These are phyloP conservation scores for Thalassiosira allenii DNA, from an alignment of 352 stramenopile species.

Conservation along the genomic window DNA sequence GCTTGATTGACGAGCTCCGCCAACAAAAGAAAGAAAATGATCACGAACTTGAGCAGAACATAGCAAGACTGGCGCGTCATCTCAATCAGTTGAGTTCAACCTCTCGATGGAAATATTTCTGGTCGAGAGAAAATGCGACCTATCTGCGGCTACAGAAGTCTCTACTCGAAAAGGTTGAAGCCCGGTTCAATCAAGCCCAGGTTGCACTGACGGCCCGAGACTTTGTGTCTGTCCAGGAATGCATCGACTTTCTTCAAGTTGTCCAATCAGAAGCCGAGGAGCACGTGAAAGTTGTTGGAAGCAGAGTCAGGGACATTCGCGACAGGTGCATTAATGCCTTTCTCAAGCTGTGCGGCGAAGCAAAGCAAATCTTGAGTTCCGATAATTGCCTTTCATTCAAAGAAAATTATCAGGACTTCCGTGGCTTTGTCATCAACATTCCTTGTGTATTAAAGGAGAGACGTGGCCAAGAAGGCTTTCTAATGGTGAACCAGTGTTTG, in stretches of 20 bases:
- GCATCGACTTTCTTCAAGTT: conserved; percentile 54
- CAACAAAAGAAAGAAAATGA: conserved; percentile 54
- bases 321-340: conserved; percentile 31
- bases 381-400: conserved; percentile 51
- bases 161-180: conserved; percentile 31
- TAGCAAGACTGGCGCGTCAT: conserved; percentile 45
- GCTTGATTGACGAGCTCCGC: conserved; percentile 35
- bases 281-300: conserved; percentile 39
- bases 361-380: conserved; percentile 35
- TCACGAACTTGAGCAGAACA: conserved; percentile 44
- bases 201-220: conserved; percentile 47
- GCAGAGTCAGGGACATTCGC: conserved; percentile 16
- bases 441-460: conserved; percentile 26
- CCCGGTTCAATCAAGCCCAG: conserved; percentile 20
- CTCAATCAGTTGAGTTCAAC: conserved; percentile 40
- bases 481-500: conserved; percentile 64
- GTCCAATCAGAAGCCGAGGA: conserved; percentile 38
- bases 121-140: conserved; percentile 15
- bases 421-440: conserved; percentile 54
- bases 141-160: conserved; percentile 44
- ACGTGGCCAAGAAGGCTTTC: conserved; percentile 36
- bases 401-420: conserved; percentile 66
- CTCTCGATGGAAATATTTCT: neutral
- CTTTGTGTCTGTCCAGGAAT: conserved; percentile 50
- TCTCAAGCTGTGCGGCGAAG: conserved; percentile 38